Evolutionary conservation across 768 basidiomycete species (phyloP), one percentile per base, ranked within the genome.

Genomic region (Psilocybe cyanescens): DNA sequence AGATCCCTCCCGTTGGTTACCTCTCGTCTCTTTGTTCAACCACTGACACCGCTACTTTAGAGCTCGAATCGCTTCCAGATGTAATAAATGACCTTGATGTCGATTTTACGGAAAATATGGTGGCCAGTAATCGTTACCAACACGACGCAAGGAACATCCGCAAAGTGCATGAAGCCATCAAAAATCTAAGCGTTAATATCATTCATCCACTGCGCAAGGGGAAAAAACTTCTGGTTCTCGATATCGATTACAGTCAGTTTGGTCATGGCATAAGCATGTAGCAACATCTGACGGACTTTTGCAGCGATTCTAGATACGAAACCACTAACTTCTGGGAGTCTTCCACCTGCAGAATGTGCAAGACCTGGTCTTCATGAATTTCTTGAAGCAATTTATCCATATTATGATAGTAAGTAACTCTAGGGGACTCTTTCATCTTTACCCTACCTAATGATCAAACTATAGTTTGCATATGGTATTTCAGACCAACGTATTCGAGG

Each of bases 341-440:
- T 95, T 1, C 93, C 92, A 14, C 86, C 92, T 1, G 75, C 81
- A 3, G 91, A 95, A 77, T 96, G 94, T 72, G 91, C 91, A 11
- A 78, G 95, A 41, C 95, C 95, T 3, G 79, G 85, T 14, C 78
- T 97, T 14, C 95, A 96, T 70, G 87, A 92, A 70, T 95, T 97
- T 69, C 76, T 97, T 19, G 88, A 91, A 70, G 81, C 83, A 5
- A 79, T 92, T 55, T 94, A 95, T 68, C 89, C 89, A 4, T 79
- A 87, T 70, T 97, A 96, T 71, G 94, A 97, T 67, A 91, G 83
- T 84, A 61, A 65, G 82, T 71, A 7, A 4, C 8, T 11, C 5
- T 39, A 31, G 11, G 6, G 3, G 9, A 31, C 16, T 19, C 16
- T 31, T 44, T 8, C n/a, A 17, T 17, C 1, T 46, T 29, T 51